Conservation (phyloP, 1,284 basidiomycete species). For the Marasmius tenuissimus region DNA sequence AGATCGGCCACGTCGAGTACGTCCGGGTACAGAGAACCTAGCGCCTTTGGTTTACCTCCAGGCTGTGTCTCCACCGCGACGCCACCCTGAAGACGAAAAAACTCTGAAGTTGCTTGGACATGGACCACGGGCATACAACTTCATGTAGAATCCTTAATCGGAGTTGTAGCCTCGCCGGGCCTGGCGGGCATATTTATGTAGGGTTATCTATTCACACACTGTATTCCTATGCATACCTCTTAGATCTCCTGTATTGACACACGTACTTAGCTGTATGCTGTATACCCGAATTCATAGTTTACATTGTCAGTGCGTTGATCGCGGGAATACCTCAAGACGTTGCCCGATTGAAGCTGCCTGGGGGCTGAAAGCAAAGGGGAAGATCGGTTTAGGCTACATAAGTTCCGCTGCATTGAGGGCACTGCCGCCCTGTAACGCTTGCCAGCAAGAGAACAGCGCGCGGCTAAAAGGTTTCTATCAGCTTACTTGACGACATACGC, state of each 20-base stretch:
- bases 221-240: neutral
- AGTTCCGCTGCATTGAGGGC: too few relatives aligned
- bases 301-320: too few relatives aligned
- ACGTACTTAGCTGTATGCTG: neutral
- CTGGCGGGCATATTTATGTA: neutral
- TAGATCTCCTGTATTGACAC: neutral
- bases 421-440: too few relatives aligned
- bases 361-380: too few relatives aligned
- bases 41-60: constrained; percentile 58
- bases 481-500: too few relatives aligned
- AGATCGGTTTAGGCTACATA: too few relatives aligned
- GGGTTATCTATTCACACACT: neutral
- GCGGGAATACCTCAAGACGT: too few relatives aligned
- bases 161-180: neutral
- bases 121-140: neutral
- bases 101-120: constrained; percentile 46
- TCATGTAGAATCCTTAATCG: neutral
- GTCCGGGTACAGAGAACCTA: constrained; percentile 32
- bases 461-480: too few relatives aligned
- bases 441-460: too few relatives aligned
- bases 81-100: constrained; percentile 58
- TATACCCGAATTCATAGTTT: neutral
- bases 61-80: constrained; percentile 41
- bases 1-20: constrained; percentile 30
- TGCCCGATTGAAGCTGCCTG: too few relatives aligned